Percentiles rank a stretch among this genome's conserved stretches.
Evolutionary conservation across 164 flowering plant species (phyloP).

Genomic region (Chimonanthus salicifolius): DNA sequence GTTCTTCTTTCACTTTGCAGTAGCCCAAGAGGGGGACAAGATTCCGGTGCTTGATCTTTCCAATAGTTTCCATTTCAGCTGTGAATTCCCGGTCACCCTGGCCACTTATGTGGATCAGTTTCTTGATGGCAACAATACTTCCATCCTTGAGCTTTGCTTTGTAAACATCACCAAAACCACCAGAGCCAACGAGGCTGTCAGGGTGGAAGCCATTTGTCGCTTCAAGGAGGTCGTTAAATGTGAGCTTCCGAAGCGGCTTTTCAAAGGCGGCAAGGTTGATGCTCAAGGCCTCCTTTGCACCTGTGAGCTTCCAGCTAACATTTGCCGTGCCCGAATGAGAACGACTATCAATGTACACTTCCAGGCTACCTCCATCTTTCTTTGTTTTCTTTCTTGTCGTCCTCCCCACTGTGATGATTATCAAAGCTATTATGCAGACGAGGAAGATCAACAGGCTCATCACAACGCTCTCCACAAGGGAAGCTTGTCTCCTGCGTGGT

Average conservation of each 20-base stretch:
- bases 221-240: slow-evolving; percentile 87
- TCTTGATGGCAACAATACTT: slow-evolving; percentile 84
- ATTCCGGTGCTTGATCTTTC: slow-evolving; percentile 91
- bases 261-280: slow-evolving; percentile 87
- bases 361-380: slow-evolving; percentile 34
- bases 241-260: slow-evolving; percentile 86
- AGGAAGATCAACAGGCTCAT: slow-evolving; percentile 80
- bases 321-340: slow-evolving; percentile 58
- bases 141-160: slow-evolving; percentile 86
- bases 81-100: slow-evolving; percentile 98
- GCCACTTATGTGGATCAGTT: slow-evolving; percentile 81
- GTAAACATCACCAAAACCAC: slow-evolving; percentile 98
- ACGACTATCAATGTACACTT: slow-evolving; percentile 46
- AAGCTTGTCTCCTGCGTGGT: slow-evolving; percentile 54
- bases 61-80: slow-evolving; percentile 98
- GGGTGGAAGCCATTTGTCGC: slow-evolving; percentile 90
- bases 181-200: slow-evolving; percentile 79
- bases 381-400: slow-evolving; percentile 64
- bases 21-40: slow-evolving; percentile 92
- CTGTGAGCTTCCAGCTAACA: slow-evolving; percentile 59
- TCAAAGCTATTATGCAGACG: slow-evolving; percentile 66
- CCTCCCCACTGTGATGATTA: slow-evolving; percentile 54
- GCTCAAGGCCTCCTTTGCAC: slow-evolving; percentile 75
- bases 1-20: slow-evolving; percentile 92
- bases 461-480: slow-evolving; percentile 81